These are phyloP conservation scores for Vaccinium corymbosum DNA, from an alignment of 148 eudicot species.

Conservation along the genomic window DNA sequence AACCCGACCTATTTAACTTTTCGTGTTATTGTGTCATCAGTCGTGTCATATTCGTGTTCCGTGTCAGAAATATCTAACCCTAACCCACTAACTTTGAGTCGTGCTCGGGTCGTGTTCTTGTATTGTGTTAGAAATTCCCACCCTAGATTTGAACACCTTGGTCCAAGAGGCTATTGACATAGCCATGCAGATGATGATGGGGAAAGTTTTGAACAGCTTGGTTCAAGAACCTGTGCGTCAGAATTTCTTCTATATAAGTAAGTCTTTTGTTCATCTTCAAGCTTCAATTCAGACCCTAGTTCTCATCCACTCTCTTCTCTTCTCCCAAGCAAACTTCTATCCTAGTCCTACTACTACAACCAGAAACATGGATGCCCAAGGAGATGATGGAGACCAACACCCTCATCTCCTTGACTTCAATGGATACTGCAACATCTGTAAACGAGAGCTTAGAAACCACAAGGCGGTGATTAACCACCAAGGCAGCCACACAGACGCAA, in stretches of 20 bases:
- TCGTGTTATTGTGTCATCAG: too few relatives aligned
- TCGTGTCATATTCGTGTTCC: too few relatives aligned
- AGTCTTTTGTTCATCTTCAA: neutral
- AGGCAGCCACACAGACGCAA: neutral
- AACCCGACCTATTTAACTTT: too few relatives aligned
- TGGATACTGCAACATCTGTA: neutral
- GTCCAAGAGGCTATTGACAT: neutral
- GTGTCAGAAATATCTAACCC: too few relatives aligned
- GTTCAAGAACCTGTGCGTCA: neutral
- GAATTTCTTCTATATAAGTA: neutral
- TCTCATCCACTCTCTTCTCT: neutral
- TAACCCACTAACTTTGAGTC: too few relatives aligned
- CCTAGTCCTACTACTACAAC: too few relatives aligned
- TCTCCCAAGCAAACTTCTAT: neutral
- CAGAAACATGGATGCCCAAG: neutral
- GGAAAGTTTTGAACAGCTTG: neutral
- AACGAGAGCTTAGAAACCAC: neutral
- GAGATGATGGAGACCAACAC: too few relatives aligned
- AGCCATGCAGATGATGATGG: neutral
- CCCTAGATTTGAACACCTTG: neutral
- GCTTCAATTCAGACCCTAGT: neutral
- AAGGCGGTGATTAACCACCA: neutral
- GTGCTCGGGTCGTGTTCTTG: too few relatives aligned
- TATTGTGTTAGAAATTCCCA: too few relatives aligned
- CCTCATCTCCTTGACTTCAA: too few relatives aligned